A percentile compares a stretch with the other conserved stretches of the same genome.
Conservation (phyloP, 129 eudicot genomes). For the Artemisia argyi region DNA sequence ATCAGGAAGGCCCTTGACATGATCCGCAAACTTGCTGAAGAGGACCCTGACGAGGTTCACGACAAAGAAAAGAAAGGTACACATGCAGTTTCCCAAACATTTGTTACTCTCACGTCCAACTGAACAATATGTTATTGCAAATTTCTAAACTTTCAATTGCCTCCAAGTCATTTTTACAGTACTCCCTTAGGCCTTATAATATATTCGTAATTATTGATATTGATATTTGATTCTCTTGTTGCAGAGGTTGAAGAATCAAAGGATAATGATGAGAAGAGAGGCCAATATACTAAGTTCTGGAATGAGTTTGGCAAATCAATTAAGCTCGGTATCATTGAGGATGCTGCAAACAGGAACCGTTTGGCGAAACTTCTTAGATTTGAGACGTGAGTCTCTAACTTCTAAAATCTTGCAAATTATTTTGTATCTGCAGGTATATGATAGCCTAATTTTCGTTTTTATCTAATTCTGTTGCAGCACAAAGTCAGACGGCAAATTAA, state of each 20-base stretch:
- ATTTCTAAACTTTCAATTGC: too few species aligned
- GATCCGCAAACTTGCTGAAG: conserved; percentile 96
- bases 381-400: conserved; percentile 54
- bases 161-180: too few species aligned
- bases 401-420: background rate
- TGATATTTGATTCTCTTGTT: conserved; percentile 10
- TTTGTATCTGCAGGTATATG: background rate
- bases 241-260: conserved; percentile 84
- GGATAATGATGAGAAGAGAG: conserved; percentile 79
- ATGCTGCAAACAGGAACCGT: conserved; percentile 90
- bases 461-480: conserved; percentile 48
- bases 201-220: background rate
- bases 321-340: conserved; percentile 92
- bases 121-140: too few species aligned
- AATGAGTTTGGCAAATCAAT: conserved; percentile 96
- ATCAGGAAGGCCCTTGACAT: conserved; percentile 97
- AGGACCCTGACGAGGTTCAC: conserved; percentile 89
- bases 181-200: background rate
- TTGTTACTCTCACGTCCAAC: too few species aligned
- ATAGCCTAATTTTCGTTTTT: background rate
- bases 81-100: background rate
- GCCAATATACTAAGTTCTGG: conserved; percentile 96
- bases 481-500: conserved; percentile 78
- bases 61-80: conserved; percentile 73
- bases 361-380: conserved; percentile 92